These are phyloP conservation scores for Termitomyces sp. DNA, from an alignment of 768 basidiomycete species.

Conservation along the genomic window DNA sequence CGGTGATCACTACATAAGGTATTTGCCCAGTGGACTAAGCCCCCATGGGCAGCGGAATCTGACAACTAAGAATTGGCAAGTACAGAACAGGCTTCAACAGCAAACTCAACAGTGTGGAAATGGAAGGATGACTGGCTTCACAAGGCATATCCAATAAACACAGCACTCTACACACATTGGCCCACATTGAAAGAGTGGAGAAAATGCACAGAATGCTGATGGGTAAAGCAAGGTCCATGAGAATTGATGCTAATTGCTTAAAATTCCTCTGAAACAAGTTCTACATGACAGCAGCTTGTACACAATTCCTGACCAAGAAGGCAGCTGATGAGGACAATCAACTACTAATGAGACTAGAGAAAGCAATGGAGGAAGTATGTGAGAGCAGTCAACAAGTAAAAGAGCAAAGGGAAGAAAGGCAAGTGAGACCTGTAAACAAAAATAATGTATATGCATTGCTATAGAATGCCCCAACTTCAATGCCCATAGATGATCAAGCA, in stretches of 20 bases:
- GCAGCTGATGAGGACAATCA: neutral
- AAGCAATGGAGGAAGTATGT: neutral
- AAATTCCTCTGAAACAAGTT: no score
- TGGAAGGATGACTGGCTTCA: no score
- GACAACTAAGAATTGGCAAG: no score
- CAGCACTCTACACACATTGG: neutral
- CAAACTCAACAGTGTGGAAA: no score
- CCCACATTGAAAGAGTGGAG: neutral
- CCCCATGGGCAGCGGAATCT: no score
- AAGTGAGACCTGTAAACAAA: neutral
- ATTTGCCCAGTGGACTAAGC: no score
- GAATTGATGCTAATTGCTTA: neutral
- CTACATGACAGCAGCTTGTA: no score
- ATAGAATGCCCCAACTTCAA: neutral
- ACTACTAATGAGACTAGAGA: neutral
- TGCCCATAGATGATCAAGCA: neutral
- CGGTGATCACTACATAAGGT: no score
- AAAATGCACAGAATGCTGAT: neutral
- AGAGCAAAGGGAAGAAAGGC: neutral
- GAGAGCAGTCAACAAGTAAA: neutral
- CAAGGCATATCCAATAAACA: no score
- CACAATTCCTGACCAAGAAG: neutral
- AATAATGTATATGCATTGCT: no score
- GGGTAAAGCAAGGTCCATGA: neutral
- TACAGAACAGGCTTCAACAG: no score